Evolutionary conservation across 176 grass and related monocot species (phyloP).

Genomic region (Bolboschoenus planiculmis): DNA sequence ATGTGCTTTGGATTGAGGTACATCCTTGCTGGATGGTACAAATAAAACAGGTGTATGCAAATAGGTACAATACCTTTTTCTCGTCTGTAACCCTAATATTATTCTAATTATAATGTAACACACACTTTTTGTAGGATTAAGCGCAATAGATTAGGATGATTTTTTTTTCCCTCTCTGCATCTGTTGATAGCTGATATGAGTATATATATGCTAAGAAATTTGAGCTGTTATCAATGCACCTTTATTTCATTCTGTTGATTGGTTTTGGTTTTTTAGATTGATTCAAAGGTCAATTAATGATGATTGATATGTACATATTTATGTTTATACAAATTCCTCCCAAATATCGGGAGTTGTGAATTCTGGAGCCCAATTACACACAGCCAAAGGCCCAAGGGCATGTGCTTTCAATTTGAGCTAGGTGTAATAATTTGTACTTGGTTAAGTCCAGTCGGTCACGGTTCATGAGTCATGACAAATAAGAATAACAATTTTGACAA

Average conservation of each 20-base stretch:
- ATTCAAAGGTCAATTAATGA: background rate
- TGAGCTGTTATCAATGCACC: too few species aligned
- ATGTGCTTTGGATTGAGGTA: conserved; percentile 72
- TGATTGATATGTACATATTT: background rate
- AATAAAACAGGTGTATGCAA: conserved; percentile 25
- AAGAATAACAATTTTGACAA: too few species aligned
- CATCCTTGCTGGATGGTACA: conserved; percentile 83
- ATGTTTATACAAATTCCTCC: too few species aligned
- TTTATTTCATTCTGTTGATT: background rate
- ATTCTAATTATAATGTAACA: background rate
- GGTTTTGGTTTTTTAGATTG: background rate
- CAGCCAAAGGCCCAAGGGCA: too few species aligned
- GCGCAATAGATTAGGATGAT: background rate
- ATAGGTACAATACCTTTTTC: background rate
- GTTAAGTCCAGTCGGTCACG: too few species aligned
- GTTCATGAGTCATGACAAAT: too few species aligned
- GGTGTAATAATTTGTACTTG: too few species aligned
- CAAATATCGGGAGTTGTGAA: too few species aligned
- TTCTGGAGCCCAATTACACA: too few species aligned
- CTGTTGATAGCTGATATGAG: background rate
- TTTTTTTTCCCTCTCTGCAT: background rate
- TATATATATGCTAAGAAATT: background rate
- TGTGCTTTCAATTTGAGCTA: too few species aligned
- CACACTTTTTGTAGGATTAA: background rate
- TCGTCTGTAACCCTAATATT: background rate